Percentiles rank a stretch among this genome's conserved stretches.
These are phyloP conservation scores for Parathielavia hyrcaniae DNA, from an alignment of 495 filamentous ascomycete genomes.

Conservation along the genomic window DNA sequence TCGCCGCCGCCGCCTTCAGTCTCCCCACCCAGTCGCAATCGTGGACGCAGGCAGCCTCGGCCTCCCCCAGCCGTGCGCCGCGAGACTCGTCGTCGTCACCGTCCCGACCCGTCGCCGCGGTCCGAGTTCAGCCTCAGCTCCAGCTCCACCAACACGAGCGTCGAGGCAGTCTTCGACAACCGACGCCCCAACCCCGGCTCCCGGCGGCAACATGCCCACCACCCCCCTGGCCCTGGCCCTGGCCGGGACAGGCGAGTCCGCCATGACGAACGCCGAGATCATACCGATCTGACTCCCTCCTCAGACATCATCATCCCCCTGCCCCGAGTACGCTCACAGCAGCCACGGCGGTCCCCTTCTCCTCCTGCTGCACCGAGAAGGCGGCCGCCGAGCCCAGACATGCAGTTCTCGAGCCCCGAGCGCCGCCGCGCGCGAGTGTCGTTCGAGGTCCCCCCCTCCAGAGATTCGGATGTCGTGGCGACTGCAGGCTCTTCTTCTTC, in stretches of 20 bases:
- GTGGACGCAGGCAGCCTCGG: neutral
- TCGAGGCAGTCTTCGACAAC: neutral
- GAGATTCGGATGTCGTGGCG: neutral
- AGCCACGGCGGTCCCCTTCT: neutral
- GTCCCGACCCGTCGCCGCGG: neutral
- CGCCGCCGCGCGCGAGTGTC: neutral
- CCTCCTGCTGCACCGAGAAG: neutral
- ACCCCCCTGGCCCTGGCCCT: neutral
- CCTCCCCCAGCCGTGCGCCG: neutral
- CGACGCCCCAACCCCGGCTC: neutral
- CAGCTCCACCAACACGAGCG: neutral
- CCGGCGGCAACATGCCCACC: neutral
- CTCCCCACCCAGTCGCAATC: neutral
- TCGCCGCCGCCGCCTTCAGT: neutral
- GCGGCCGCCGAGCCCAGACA: conserved; percentile 3
- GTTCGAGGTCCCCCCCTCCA: neutral
- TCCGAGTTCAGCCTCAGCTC: neutral
- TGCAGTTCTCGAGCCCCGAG: conserved; percentile 7
- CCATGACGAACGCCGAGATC: neutral
- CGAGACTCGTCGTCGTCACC: neutral
- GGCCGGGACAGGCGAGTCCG: neutral
- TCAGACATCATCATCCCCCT: neutral
- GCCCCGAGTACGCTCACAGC: neutral
- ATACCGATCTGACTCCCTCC: neutral
- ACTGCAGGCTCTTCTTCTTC: neutral